phyloP scores from a whole-genome alignment of 2,329 filamentous ascomycete species.

The Verruconis gallopava region DNA sequence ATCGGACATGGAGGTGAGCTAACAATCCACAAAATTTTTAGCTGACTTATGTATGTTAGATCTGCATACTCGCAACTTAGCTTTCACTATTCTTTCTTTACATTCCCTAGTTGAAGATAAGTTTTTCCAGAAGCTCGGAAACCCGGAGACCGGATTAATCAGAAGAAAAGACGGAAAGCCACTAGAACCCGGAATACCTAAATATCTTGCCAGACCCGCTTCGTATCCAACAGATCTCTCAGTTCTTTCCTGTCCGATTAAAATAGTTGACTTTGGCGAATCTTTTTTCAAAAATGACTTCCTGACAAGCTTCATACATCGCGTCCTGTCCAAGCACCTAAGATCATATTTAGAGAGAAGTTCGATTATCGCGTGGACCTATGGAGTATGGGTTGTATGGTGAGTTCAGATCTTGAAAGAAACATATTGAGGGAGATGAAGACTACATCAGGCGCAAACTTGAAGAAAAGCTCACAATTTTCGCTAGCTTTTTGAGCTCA shows the following conservation, averaged over 20 bases:
- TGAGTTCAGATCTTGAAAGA: constrained; percentile 13
- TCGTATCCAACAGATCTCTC: constrained; percentile 2
- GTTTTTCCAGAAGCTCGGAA: constrained; percentile 14
- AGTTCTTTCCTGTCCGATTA: constrained; percentile 12
- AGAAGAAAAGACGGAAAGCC: constrained; percentile 15
- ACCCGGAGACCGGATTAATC: constrained; percentile 13
- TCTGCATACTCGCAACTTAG: constrained; percentile 19
- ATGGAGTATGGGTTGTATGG: constrained; percentile 24
- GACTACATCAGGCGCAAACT: constrained; percentile 7
- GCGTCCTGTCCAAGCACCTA: constrained; percentile 17
- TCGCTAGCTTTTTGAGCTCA: constrained; percentile 26
- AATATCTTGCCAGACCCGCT: constrained; percentile 8
- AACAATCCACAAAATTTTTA: neutral
- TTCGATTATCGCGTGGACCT: constrained; percentile 22
- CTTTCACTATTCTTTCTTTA: constrained; percentile 16
- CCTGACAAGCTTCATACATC: constrained; percentile 22
- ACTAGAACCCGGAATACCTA: constrained; percentile 13
- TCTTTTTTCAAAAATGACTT: constrained; percentile 4
- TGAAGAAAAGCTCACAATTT: constrained; percentile 8
- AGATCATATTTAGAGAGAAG: constrained; percentile 21
- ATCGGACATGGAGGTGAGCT: constrained; percentile 20
- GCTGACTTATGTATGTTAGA: constrained; percentile 12
- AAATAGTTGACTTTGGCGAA: constrained; percentile 15
- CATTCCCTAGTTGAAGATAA: constrained; percentile 13
- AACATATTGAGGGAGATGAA: constrained; percentile 3